Base-by-base conservation (phyloP, 352 stramenopile genomes). In the Phytophthora agathidicida region DNA sequence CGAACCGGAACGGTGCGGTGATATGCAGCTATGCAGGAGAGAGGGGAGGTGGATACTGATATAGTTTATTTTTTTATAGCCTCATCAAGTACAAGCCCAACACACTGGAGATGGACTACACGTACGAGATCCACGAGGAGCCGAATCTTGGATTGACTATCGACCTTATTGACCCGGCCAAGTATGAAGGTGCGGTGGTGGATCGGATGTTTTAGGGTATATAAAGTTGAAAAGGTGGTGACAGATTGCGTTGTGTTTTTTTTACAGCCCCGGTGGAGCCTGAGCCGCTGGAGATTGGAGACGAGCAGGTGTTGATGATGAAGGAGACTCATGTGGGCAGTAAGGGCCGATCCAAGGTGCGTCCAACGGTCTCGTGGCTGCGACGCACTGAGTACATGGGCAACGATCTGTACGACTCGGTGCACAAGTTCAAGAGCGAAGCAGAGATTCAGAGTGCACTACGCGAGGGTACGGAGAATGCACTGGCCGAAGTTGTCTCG, bases 31-130 rank as follows among this genome's bases (percentile, higher is more conserved):
- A 17, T 55, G 22, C 9, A 60, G 47, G 32, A 13, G 8, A 28
- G 5, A 20, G n/a, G n/a, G n/a, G n/a, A 33, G n/a, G 24, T 19
- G 8, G 14, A 35, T 17, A 9, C 30, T 64, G 28, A 53, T 13
- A 13, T 8, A 13, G 22, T 27, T 20, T n/a, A 3, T 63, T 30
- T 45, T 22, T 38, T 28, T 50, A 14, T 56, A 91, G 82, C 48
- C 66, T 91, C 14, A 85, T 93, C 68, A 94, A 94, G 76, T 94
- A 93, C 79, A 94, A 92, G 52, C 86, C 86, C 23, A 93, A 93
- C 50, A 73, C 81, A 17, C 60, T 94, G 28, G 86, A 94, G 54
- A 78, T 87, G 70, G 86, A 94, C 71, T 94, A 93, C 67, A 84
- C 77, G 44, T 93, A 91, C 65, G 82, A 92, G 67, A 84, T 94